Evolutionary conservation across 495 filamentous ascomycete genomes (phyloP).

Genomic region (Penicillium cosmopolitanum): DNA sequence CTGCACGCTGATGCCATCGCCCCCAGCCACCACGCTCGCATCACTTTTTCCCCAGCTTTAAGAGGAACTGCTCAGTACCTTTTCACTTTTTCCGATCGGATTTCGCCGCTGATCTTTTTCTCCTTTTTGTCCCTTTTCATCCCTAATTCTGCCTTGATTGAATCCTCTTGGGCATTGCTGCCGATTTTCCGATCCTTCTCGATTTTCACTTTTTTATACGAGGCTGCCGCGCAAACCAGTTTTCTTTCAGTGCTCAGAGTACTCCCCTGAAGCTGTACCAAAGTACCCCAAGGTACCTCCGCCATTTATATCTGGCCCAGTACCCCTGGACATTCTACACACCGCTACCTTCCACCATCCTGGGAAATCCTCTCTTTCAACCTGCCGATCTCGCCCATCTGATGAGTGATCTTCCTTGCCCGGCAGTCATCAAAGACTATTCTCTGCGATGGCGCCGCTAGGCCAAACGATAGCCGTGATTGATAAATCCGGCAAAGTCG

Average conservation of each 20-base stretch:
- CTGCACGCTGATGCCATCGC: slow-evolving; percentile 29
- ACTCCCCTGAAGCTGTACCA: too few species aligned
- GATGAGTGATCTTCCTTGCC: slow-evolving; percentile 21
- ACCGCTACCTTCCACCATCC: slow-evolving; percentile 25
- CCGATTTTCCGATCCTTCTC: not conserved
- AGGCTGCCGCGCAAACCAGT: not conserved
- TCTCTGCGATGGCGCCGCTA: slow-evolving; percentile 47
- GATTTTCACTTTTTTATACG: not conserved
- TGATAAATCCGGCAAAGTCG: slow-evolving; percentile 90
- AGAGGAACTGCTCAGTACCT: slow-evolving; percentile 4
- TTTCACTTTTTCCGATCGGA: slow-evolving; percentile 15
- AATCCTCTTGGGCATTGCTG: slow-evolving; percentile 20
- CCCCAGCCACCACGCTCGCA: slow-evolving; percentile 22
- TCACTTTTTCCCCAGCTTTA: slow-evolving; percentile 14
- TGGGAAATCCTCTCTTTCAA: not conserved
- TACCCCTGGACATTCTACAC: slow-evolving; percentile 11
- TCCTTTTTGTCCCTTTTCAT: slow-evolving; percentile 6
- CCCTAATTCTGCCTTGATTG: slow-evolving; percentile 2
- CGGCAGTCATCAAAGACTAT: slow-evolving; percentile 21
- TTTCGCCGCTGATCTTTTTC: slow-evolving; percentile 19
- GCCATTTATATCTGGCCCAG: slow-evolving; percentile 15
- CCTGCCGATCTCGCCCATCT: slow-evolving; percentile 14
- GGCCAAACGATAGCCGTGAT: slow-evolving; percentile 84
- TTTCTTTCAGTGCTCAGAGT: not conserved
- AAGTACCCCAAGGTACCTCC: not conserved